These are phyloP conservation scores for Isabelozyma gotoi DNA, from an alignment of 805 yeast species.

Conservation along the genomic window DNA sequence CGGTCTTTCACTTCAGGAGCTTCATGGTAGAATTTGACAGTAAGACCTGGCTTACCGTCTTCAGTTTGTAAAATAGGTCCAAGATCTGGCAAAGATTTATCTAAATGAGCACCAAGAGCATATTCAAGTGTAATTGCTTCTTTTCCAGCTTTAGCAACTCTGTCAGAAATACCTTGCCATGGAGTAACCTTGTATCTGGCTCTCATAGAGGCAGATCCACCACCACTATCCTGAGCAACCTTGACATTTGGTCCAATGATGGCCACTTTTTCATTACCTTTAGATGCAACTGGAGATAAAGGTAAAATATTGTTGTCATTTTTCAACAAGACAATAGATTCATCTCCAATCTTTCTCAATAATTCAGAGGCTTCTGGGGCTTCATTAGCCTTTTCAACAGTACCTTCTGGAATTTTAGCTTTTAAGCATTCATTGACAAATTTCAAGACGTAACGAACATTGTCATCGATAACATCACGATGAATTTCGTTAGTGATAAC, in stretches of 20 bases:
- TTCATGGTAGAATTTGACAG: constrained; percentile 16
- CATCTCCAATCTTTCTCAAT: constrained; percentile 47
- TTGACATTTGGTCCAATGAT: constrained; percentile 64
- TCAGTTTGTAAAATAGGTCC: constrained; percentile 16
- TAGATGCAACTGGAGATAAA: constrained; percentile 22
- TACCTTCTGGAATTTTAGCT: constrained; percentile 40
- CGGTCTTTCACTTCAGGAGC: constrained; percentile 15
- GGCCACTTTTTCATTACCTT: constrained; percentile 34
- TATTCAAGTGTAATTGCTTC: constrained; percentile 21
- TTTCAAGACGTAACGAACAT: constrained; percentile 47
- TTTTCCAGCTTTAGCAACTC: constrained; percentile 21
- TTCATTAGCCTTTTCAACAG: constrained; percentile 39
- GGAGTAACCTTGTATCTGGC: constrained; percentile 52
- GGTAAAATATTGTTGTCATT: constrained; percentile 52
- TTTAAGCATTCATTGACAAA: constrained; percentile 44
- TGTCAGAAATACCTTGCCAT: constrained; percentile 41
- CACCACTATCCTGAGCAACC: constrained; percentile 52
- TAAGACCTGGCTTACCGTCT: constrained; percentile 21
- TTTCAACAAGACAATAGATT: constrained; percentile 56
- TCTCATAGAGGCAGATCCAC: constrained; percentile 58
- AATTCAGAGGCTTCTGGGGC: constrained; percentile 46
- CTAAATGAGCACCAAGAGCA: constrained; percentile 33
- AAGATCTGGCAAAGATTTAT: constrained; percentile 30
- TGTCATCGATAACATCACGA: constrained; percentile 42
- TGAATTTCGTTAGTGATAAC: constrained; percentile 42